Base-by-base conservation (phyloP, 2,329 filamentous ascomycete genomes). In the Aschersonia sp. region DNA sequence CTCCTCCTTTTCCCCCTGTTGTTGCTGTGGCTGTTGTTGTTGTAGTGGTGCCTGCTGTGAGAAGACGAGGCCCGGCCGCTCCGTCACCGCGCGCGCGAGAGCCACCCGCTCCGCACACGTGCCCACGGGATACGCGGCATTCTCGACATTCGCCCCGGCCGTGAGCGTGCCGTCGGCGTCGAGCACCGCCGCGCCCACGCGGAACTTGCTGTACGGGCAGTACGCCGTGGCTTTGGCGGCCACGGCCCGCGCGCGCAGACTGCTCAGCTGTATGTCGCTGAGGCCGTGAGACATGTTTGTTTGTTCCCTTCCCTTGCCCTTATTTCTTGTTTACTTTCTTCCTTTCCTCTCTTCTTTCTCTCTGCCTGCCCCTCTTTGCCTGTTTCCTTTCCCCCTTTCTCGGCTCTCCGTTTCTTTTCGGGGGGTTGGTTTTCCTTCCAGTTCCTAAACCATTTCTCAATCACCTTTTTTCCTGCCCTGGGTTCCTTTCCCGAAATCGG, bases 101-200 rank as follows among this genome's bases (percentile, higher is more conserved):
- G 87, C 88, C n/a, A 90, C 86, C 49, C 90, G 74, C 73, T 98
- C 92, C 11, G 92, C 92, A 64, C 92, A 97, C 3, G 86, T 94
- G n/a, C 87, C 87, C 5, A 95, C 89, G 0, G 92, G 90, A 62
- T 94, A 97, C 31, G 84, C 72, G 1, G 87, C 89, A 62, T 97
- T 95, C 68, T 98, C 92, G 51, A 97, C 80, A 61, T 95, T 95
- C 52, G 86, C 88, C 47, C 92, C 92, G 44, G 55, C 54, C 45
- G 62, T 58, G 45, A 61, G 51, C 46, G 56, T 53, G 3, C 73
- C 76, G 32, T 71, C 65, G 9, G 64, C 59, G 39, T 62, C 62
- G 52, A 97, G 79, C 51, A 97, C 66, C 35, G 84, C 81, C 45
- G 85, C 83, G 52, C 92, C 92, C 52, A 98, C 92, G 53, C 82